Percentiles rank a stretch among this genome's conserved stretches.
phyloP scores from a whole-genome alignment of 2,329 filamentous ascomycete species.

The Trichoderma koningii region DNA sequence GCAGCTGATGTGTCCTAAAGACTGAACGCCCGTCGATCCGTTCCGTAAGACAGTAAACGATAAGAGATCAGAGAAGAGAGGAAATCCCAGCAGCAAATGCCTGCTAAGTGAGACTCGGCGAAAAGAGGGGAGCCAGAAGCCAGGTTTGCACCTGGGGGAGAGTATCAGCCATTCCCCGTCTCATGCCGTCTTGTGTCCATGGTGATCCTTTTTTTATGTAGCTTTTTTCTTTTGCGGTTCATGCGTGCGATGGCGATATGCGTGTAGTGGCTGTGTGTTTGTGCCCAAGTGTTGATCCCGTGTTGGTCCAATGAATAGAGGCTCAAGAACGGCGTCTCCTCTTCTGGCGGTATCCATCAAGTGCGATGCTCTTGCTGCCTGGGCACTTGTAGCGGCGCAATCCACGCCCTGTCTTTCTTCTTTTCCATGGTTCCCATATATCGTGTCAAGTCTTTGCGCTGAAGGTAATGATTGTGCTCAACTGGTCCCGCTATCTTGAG shows the following conservation, averaged over 20 bases:
- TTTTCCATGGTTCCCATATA: background rate
- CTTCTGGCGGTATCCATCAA: conserved; percentile 8
- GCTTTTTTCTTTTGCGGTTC: conserved; percentile 8
- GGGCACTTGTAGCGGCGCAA: conserved; percentile 8
- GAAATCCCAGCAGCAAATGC: conserved; percentile 8
- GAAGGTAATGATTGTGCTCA: background rate
- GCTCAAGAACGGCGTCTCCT: background rate
- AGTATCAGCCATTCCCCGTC: conserved; percentile 22
- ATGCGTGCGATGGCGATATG: background rate
- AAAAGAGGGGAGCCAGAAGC: conserved; percentile 14
- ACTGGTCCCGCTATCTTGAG: background rate
- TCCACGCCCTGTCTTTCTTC: background rate
- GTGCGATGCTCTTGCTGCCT: background rate
- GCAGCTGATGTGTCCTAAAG: conserved; percentile 11
- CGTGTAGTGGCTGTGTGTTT: background rate
- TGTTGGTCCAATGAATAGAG: conserved; percentile 6
- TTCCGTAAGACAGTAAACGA: background rate
- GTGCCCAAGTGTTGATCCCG: conserved; percentile 1
- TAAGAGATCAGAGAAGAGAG: background rate
- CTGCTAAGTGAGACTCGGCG: conserved; percentile 8
- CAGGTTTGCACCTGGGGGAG: conserved; percentile 25
- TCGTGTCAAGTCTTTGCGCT: background rate
- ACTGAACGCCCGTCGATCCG: conserved; percentile 4
- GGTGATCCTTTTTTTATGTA: conserved; percentile 11
- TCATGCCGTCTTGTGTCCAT: conserved; percentile 21